phyloP scores from a whole-genome alignment of 345 rosid genomes.

The Bretschneidera sinensis region DNA sequence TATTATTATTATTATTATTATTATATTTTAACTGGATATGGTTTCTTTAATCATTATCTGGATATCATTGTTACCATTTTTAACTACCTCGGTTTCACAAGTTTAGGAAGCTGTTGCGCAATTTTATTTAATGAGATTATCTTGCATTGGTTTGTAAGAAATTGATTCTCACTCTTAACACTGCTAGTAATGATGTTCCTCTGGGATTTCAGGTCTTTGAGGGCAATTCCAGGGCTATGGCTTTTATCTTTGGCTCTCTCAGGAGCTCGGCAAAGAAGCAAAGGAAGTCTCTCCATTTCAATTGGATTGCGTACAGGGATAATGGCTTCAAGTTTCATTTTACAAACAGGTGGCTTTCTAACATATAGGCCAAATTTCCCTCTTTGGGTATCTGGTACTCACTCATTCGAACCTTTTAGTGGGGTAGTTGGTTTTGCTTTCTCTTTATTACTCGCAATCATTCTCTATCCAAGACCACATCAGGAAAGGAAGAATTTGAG shows the following conservation, averaged over 20 bases:
- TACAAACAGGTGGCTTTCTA: conserved; percentile 63
- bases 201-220: conserved; percentile 49
- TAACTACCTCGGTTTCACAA: not conserved
- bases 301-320: conserved; percentile 72
- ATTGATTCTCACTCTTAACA: not conserved
- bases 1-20: no score
- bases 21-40: no score
- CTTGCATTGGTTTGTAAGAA: not conserved
- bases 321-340: conserved; percentile 54
- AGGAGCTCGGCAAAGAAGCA: conserved; percentile 50
- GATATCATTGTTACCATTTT: no score
- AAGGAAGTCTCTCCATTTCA: conserved; percentile 63
- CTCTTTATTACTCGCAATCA: conserved; percentile 45
- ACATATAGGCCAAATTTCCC: conserved; percentile 39
- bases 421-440: conserved; percentile 70
- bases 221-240: conserved; percentile 77
- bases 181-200: not conserved
- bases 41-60: not conserved
- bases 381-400: conserved; percentile 59
- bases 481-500: conserved; percentile 3
- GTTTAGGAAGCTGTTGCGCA: not conserved
- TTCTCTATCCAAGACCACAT: conserved; percentile 53
- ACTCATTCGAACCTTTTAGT: conserved; percentile 71
- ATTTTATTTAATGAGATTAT: not conserved
- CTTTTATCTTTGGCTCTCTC: conserved; percentile 66